Conservation (phyloP, 768 basidiomycete species). For the Mycena haematopus region DNA sequence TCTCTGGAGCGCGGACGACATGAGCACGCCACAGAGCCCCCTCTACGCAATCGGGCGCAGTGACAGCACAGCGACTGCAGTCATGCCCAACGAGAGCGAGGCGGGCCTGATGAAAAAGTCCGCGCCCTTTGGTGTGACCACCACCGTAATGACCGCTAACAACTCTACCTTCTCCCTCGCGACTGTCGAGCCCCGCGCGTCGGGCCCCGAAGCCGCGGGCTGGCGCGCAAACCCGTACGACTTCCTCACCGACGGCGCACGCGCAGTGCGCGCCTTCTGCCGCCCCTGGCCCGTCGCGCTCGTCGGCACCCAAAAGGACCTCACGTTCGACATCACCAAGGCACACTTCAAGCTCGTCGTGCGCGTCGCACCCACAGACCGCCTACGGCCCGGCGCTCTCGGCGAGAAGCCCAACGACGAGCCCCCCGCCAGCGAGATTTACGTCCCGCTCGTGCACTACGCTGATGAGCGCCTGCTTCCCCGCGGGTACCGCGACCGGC, state of each 20-base stretch:
- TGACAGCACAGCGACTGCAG: conserved; percentile 9
- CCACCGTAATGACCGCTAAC: conserved; percentile 29
- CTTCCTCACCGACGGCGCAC: conserved; percentile 85
- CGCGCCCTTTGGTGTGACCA: conserved; percentile 2
- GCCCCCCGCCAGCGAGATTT: conserved; percentile 84
- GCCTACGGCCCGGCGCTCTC: conserved; percentile 34
- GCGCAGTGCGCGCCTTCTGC: conserved; percentile 84
- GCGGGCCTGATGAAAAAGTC: conserved; percentile 25
- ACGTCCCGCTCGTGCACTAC: conserved; percentile 89
- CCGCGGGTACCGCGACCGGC: conserved; percentile 26
- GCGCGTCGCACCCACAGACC: conserved; percentile 65
- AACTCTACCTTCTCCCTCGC: conserved; percentile 46
- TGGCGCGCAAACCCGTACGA: conserved; percentile 61
- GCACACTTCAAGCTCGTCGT: conserved; percentile 76
- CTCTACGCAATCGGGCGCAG: conserved; percentile 24
- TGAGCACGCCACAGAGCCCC: conserved; percentile 37
- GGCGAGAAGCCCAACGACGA: conserved; percentile 31
- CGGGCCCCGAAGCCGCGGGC: conserved; percentile 34
- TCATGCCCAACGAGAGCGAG: conserved; percentile 17
- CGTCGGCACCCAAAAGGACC: conserved; percentile 68
- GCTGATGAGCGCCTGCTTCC: conserved; percentile 51
- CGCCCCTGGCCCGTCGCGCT: conserved; percentile 82
- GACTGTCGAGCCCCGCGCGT: conserved; percentile 29
- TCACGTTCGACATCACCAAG: conserved; percentile 78
- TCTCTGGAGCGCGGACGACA: conserved; percentile 83